Evolutionary conservation across 371 early-diverging fungal genomes (phyloP), one percentile per base, ranked within the genome.

Genomic region (Coemansia sp.): DNA sequence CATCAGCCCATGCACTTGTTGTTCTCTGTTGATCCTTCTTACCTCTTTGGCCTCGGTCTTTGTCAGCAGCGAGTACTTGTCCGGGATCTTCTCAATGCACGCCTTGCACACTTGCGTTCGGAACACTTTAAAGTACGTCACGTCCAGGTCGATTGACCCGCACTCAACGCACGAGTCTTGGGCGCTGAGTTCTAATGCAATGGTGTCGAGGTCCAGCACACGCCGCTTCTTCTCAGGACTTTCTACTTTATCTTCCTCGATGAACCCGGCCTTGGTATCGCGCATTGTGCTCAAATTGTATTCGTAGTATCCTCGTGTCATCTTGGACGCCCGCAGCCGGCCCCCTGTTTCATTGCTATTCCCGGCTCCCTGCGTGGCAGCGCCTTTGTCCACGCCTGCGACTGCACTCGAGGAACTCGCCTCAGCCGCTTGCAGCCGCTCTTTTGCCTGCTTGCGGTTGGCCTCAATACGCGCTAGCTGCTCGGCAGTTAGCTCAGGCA

Each of bases 61-160:
- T n/a, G 95, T 97, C 56, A 95, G 82, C 54, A 97, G 84, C 39
- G 90, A 88, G 68, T 94, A 97, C 64, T 90, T 89, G 26, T 96
- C 95, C 0, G 93, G 89, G 21, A 82, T 80, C 7, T 78, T 69
- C 21, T 90, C 89, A 61, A 85, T 86, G 71, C 97, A 96, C 18
- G 69, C 71, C 27, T 82, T 68, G 75, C 97, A 97, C 26, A 95
- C 92, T 22, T 65, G 64, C 11, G 89, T 79, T 34, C 83, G 79
- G 74, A 90, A 95, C 60, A 92, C 82, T 50, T 85, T 84, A 29
- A 83, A 71, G 59, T 89, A 90, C 1, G 85, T 82, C 11, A 84
- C 81, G 69, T 94, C 93, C 18, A 95, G 50, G 65, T 94, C 92
- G 58, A 89, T 65, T 0, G 92, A 90, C 3, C 77, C 71, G 81